Evolutionary conservation across 1,284 basidiomycete species (phyloP), one percentile per base, ranked within the genome.

Genomic region (Ustilago shanxiensis): DNA sequence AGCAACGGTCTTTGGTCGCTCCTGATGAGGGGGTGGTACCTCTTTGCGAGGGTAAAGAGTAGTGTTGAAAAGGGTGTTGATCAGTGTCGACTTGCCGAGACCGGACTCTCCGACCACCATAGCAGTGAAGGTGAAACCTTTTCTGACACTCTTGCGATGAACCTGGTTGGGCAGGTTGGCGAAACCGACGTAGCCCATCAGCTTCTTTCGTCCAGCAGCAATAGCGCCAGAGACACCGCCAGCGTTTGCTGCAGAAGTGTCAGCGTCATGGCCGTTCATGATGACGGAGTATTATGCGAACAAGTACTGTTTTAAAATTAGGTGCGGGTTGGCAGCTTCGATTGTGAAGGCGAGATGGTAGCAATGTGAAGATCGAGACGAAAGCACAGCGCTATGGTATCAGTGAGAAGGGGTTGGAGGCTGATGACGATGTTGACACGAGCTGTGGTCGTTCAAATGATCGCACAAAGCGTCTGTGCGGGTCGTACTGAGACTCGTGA

Each of bases 51-150:
- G 82, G 62, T 84, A 84, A 44, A 85, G 77, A 26, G 80, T 81
- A n/a, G 80, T 84, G 79, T 85, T 85, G 79, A 85, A 85, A 44
- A 85, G 77, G 11, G 84, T 85, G 80, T 85, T 85, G 79, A 85
- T 82, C 54, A 85, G 70, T 13, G 84, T 85, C 45, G 83, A 84
- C 77, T 85, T 85, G 59, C 84, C 84, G n/a, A 85, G 79, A 66
- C 84, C 84, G 20, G 83, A 83, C 65, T 85, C 83, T 67, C 83
- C 83, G 20, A 85, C 84, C 18, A 85, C 83, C 84, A 85, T 85
- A 49, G 73, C 73, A 18, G 83, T 85, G 56, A 85, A 85, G 60
- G 70, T 79, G 75, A 85, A 85, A 37, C 84, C 84, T 61, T 83
- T 83, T 35, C 83, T 77, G 20, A 84, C 82, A 35, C 79, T 77